Conservation (phyloP, 768 basidiomycete genomes). For the Grammothele lineata region DNA sequence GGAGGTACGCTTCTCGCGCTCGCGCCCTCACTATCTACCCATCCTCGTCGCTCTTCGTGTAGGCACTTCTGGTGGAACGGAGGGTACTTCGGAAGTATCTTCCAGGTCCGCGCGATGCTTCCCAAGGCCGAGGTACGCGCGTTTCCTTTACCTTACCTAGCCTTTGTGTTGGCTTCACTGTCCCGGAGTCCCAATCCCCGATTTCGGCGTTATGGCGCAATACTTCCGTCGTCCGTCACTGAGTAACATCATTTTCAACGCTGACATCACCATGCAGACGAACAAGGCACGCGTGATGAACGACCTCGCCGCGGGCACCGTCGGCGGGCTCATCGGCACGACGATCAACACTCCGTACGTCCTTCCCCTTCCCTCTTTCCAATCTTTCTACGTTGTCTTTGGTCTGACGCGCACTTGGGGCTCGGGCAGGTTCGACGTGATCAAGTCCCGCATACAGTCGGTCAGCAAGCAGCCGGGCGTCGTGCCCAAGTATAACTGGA, state of each 20-base stretch:
- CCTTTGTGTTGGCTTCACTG: not conserved
- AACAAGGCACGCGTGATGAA: conserved; percentile 72
- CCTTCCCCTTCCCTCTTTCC: too few species aligned
- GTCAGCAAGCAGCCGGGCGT: conserved; percentile 59
- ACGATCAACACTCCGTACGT: conserved; percentile 79
- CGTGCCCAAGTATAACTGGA: conserved; percentile 90
- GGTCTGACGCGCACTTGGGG: conserved; percentile 33
- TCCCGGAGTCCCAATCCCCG: not conserved
- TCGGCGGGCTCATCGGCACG: conserved; percentile 91
- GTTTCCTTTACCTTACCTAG: too few species aligned
- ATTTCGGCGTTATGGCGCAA: not conserved
- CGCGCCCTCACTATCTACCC: not conserved
- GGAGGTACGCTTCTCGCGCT: conserved; percentile 61
- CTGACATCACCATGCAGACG: too few species aligned
- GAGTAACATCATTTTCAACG: not conserved
- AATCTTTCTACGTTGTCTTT: conserved; percentile 12
- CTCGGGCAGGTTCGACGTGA: conserved; percentile 51
- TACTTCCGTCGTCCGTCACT: not conserved
- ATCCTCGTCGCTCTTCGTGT: not conserved
- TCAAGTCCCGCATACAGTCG: conserved; percentile 94
- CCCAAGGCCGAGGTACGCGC: conserved; percentile 85
- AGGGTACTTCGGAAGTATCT: conserved; percentile 93
- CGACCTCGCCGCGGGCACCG: conserved; percentile 86
- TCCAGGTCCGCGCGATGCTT: conserved; percentile 72
- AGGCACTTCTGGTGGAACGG: conserved; percentile 92